Evolutionary conservation across 1,139 yeast species (phyloP), one percentile per base, ranked within the genome.

Genomic region (Yamadazyma spencermartinsiae): DNA sequence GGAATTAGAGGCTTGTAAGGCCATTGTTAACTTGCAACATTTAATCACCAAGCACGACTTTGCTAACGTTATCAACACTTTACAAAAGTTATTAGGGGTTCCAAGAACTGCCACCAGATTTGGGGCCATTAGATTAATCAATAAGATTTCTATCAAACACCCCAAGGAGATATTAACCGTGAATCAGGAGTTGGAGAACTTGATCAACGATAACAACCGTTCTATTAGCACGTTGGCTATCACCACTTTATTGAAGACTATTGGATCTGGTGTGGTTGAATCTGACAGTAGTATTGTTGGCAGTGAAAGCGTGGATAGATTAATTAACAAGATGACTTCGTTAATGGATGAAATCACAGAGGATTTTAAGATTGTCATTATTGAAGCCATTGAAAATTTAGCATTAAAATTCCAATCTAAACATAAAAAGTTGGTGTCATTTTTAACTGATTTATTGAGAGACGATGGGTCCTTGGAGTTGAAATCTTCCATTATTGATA

Each of bases 171-270:
- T 86, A 36, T 74, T 86, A 52, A 79, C 79, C 33, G 74, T 71
- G 29, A 90, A 87, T 57, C 69, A 76, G 39, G 97, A 89, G 60
- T 76, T 92, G 56, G 98, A 92, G 65, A 71, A 80, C 28, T 76
- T 92, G 59, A 88, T 94, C 52, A 84, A 85, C 59, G 98, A 92
- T 62, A 60, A 89, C 28, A 89, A 87, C 64, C 80, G 96, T 63
- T 84, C 96, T 29, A 82, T 92, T 51, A 92, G 98, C n/a, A 92
- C 98, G n/a, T 90, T 89, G 63, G 98, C 98, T 21, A 92, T 92
- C 59, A 92, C 98, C 32, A 92, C 98, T 3, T 74, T 92, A 56
- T 79, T 92, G 61, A 92, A 90, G 68, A 92, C 98, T 5, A 96
- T 97, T 63, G 92, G 92, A 44, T 85, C 89, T 44, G 75, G 76